phyloP scores from a whole-genome alignment of 2,329 filamentous ascomycete genomes.

The Monosporascus cannonballus region DNA sequence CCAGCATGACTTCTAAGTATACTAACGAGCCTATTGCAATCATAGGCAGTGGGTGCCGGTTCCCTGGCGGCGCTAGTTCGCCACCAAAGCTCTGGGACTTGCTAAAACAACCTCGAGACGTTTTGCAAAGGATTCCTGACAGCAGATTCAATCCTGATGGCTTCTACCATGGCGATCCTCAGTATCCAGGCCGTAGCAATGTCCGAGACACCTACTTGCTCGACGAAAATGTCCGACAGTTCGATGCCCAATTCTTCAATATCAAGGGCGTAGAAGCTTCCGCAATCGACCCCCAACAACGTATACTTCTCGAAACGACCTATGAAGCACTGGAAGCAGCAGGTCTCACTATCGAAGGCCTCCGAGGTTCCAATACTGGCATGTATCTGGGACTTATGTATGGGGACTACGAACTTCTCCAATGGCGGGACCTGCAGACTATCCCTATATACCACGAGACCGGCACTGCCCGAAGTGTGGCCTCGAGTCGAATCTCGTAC shows the following conservation, averaged over 20 bases:
- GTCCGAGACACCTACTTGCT: background rate
- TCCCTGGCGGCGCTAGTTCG: conserved; percentile 4
- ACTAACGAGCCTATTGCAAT: conserved; percentile 4
- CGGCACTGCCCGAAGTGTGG: background rate
- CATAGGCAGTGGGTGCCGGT: conserved; percentile 9
- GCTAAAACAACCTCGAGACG: conserved; percentile 2
- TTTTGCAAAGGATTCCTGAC: background rate
- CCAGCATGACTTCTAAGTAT: too few species aligned
- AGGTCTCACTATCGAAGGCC: background rate
- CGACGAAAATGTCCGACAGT: background rate
- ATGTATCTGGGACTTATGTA: background rate
- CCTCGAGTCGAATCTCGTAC: background rate
- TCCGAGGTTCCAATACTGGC: background rate
- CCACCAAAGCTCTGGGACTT: conserved; percentile 9
- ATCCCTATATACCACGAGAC: background rate
- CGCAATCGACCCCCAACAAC: background rate
- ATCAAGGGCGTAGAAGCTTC: background rate
- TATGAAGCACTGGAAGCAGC: background rate
- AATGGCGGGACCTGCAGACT: background rate
- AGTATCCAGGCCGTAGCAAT: background rate
- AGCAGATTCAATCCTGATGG: background rate
- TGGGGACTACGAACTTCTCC: background rate
- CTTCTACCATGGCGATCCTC: background rate
- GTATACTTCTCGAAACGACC: background rate
- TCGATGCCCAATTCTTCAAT: background rate